Conservation (phyloP, 108 stramenopile genomes). For the Fragilaria crotonensis region DNA sequence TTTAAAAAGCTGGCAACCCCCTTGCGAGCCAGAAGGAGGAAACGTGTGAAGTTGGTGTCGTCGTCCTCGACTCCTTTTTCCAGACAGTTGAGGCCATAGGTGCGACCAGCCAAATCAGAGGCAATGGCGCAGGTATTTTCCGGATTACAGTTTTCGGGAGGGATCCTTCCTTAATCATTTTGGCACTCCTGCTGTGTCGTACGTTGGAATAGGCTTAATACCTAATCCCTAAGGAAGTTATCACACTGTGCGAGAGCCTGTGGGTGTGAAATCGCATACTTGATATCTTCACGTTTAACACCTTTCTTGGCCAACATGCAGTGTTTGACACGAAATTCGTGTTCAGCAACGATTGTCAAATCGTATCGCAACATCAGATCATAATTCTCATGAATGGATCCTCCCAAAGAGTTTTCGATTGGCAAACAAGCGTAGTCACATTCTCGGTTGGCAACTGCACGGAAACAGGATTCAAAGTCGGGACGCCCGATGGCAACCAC, state of each 20-base stretch:
- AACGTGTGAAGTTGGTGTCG: conserved; percentile 95
- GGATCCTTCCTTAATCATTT: conserved; percentile 79
- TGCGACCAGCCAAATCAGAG: conserved; percentile 85
- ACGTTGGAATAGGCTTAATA: conserved; percentile 70
- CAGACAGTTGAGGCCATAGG: conserved; percentile 86
- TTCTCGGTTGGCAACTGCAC: conserved; percentile 89
- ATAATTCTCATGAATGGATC: conserved; percentile 97
- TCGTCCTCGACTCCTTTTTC: conserved; percentile 94
- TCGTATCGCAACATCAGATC: conserved; percentile 96
- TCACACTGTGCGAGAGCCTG: conserved; percentile 98
- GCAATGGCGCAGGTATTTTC: conserved; percentile 94
- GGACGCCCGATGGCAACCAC: conserved; percentile 83
- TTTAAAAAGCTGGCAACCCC: conserved; percentile 55
- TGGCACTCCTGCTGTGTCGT: conserved; percentile 96
- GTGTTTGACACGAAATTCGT: conserved; percentile 94
- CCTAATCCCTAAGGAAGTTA: conserved; percentile 83
- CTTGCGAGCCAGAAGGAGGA: conserved; percentile 81
- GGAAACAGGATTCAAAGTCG: conserved; percentile 92
- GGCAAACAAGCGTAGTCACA: conserved; percentile 94
- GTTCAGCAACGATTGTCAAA: conserved; percentile 77
- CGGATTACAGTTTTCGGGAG: conserved; percentile 70
- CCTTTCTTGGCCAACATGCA: conserved; percentile 80
- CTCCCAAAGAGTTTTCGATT: conserved; percentile 95
- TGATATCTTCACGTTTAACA: conserved; percentile 63
- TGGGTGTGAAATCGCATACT: conserved; percentile 91